Percentiles rank a stretch among this genome's conserved stretches.
phyloP scores from a whole-genome alignment of 495 filamentous ascomycete genomes.

The Penicillium soppii region DNA sequence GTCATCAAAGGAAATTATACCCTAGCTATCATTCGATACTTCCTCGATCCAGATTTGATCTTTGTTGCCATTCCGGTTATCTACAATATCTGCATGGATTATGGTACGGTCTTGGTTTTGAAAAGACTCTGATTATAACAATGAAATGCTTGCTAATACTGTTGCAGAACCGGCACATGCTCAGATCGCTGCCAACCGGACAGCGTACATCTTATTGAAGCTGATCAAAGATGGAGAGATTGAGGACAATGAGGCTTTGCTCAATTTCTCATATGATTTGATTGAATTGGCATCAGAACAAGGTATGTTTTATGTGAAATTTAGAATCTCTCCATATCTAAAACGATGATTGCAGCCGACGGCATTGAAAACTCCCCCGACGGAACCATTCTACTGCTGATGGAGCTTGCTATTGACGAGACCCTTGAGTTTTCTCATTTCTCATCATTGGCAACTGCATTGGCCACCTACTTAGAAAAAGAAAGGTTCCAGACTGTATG shows the following conservation, averaged over 20 bases:
- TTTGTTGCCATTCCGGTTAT: conserved; percentile 65
- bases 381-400: conserved; percentile 39
- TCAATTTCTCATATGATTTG: conserved; percentile 41
- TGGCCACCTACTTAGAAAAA: conserved; percentile 36
- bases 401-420: conserved; percentile 28
- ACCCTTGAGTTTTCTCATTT: conserved; percentile 30
- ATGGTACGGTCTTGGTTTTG: conserved; percentile 55
- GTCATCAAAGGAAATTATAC: conserved; percentile 61
- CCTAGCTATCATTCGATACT: conserved; percentile 50
- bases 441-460: conserved; percentile 32
- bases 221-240: conserved; percentile 36
- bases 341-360: conserved; percentile 26
- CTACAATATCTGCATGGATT: conserved; percentile 74
- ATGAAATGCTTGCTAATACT: conserved; percentile 14
- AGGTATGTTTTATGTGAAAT: conserved; percentile 24
- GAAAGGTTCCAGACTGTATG: conserved; percentile 43
- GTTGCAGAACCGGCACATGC: conserved; percentile 50
- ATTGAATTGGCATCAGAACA: conserved; percentile 42
- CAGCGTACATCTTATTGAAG: conserved; percentile 43
- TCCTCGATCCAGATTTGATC: conserved; percentile 50
- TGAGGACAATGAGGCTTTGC: conserved; percentile 28
- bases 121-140: neutral
- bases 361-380: conserved; percentile 39
- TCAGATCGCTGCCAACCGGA: conserved; percentile 60
- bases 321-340: neutral